A percentile compares a stretch with the other conserved stretches of the same genome.
These are phyloP conservation scores for Penicillium simplicissimum DNA, from an alignment of 495 filamentous ascomycete genomes.

Conservation along the genomic window DNA sequence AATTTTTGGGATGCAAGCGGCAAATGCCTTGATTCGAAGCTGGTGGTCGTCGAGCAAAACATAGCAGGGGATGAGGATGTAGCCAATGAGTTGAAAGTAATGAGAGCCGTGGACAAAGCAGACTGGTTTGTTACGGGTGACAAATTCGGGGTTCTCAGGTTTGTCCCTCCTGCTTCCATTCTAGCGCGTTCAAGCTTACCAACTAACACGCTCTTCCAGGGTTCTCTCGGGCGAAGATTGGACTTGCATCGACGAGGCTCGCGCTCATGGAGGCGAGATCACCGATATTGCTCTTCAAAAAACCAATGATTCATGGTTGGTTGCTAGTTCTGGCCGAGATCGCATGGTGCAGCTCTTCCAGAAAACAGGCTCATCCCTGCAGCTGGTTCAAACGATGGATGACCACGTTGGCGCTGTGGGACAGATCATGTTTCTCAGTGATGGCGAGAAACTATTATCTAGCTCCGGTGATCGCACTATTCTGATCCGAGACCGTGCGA, in stretches of 20 bases:
- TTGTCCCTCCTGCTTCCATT: slow-evolving; percentile 20
- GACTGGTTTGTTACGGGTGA: slow-evolving; percentile 78
- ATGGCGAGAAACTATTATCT: slow-evolving; percentile 73
- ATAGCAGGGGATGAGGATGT: slow-evolving; percentile 56
- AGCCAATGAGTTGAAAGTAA: slow-evolving; percentile 74
- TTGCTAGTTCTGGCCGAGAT: slow-evolving; percentile 83
- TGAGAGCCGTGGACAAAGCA: slow-evolving; percentile 59
- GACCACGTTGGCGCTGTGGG: slow-evolving; percentile 74
- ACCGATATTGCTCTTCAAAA: slow-evolving; percentile 70
- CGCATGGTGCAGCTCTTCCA: slow-evolving; percentile 87
- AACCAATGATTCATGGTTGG: slow-evolving; percentile 42
- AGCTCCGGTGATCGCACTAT: slow-evolving; percentile 87
- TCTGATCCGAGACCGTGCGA: slow-evolving; percentile 73
- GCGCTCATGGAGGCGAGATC: slow-evolving; percentile 85
- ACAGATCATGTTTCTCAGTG: slow-evolving; percentile 60
- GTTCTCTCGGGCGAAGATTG: slow-evolving; percentile 48
- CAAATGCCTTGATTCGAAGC: slow-evolving; percentile 59
- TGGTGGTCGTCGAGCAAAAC: slow-evolving; percentile 68
- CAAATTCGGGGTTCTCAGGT: slow-evolving; percentile 78
- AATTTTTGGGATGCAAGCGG: slow-evolving; percentile 81
- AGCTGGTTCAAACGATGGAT: slow-evolving; percentile 71
- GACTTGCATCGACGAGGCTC: slow-evolving; percentile 61
- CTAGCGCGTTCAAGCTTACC: slow-evolving; percentile 13
- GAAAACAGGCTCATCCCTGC: slow-evolving; percentile 52
- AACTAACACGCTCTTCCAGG: slow-evolving; percentile 31